Base-by-base conservation (phyloP, 495 filamentous ascomycete species). In the Neurospora sp. region DNA sequence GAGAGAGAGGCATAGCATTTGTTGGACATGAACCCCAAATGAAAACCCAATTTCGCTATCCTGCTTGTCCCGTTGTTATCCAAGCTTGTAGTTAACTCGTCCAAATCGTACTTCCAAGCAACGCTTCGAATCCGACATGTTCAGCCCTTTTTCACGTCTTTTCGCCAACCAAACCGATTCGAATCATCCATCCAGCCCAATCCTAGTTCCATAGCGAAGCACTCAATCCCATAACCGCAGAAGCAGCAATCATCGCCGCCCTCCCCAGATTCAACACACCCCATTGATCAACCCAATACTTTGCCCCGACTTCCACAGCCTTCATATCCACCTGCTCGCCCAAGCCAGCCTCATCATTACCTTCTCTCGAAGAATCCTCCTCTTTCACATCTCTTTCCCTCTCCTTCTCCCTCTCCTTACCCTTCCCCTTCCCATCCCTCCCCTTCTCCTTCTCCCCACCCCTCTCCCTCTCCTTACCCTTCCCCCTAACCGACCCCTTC, bases 201-300 rank as follows among this genome's bases (percentile, higher is more conserved):
- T 27, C 23, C 38, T 23, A 9, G 72, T 35, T 70, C 69, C 39
- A 78, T 70, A 77, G 20, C 54, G 73, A 40, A 23, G 69, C 75
- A 18, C 59, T 71, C 66, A 78, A 70, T 70, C 77, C 79, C 31
- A 77, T 71, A 10, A 71, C 70, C 39, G 74, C 72, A 14, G 69
- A 73, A 27, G 41, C 39, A 35, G 46, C 66, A 54, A 82, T 62
- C 76, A 86, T 72, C 42, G 77, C 71, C 12, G 81, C 78, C 74
- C 87, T 78, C 8, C 80, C 85, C 62, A 89, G 69, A 77, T 89
- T 89, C 77, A 88, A 71, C 71, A 80, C 81, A n/a, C 80, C 88
- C 88, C 88, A 90, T 70, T 76, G 76, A 78, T 89, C 86, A 2
- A 90, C 78, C 75, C 89, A 75, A 39, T 77, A 80, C 75, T 87